Evolutionary conservation across 495 filamentous ascomycete species (phyloP).

Genomic region (Lepidopterella palustris): DNA sequence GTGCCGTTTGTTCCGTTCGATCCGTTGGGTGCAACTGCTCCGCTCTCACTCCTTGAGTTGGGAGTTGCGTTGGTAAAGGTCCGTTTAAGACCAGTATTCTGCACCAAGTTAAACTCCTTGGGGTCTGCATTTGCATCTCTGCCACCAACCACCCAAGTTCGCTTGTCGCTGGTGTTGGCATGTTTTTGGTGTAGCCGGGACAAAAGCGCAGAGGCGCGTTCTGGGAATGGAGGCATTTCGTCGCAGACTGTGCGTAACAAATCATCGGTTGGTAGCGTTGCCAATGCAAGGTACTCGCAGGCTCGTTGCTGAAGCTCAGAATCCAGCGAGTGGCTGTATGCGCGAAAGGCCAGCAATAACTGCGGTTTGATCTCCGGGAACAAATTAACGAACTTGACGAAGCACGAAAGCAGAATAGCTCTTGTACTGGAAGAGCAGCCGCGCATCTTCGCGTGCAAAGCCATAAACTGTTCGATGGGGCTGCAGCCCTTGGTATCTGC

Average conservation of each 20-base stretch:
- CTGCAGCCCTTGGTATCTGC: conserved; percentile 90
- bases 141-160: conserved; percentile 92
- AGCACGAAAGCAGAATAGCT: conserved; percentile 89
- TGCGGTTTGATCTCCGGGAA: conserved; percentile 99
- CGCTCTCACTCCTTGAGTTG: conserved; percentile 31
- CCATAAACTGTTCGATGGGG: conserved; percentile 96
- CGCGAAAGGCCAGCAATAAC: conserved; percentile 77
- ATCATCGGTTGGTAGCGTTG: conserved; percentile 80
- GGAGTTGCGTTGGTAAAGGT: conserved; percentile 56
- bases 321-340: conserved; percentile 92
- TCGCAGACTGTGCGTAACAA: conserved; percentile 93
- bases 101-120: conserved; percentile 72
- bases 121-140: conserved; percentile 84
- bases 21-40: conserved; percentile 39
- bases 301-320: conserved; percentile 94
- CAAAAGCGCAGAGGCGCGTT: conserved; percentile 83
- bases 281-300: conserved; percentile 88
- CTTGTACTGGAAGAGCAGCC: conserved; percentile 81
- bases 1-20: conserved; percentile 34
- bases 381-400: conserved; percentile 96
- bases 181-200: conserved; percentile 92
- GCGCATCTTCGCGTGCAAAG: conserved; percentile 83
- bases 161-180: conserved; percentile 80
- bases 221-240: conserved; percentile 98
- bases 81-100: conserved; percentile 76